Evolutionary conservation across 1,284 basidiomycete genomes (phyloP).

Genomic region (Leccinum solheimii): DNA sequence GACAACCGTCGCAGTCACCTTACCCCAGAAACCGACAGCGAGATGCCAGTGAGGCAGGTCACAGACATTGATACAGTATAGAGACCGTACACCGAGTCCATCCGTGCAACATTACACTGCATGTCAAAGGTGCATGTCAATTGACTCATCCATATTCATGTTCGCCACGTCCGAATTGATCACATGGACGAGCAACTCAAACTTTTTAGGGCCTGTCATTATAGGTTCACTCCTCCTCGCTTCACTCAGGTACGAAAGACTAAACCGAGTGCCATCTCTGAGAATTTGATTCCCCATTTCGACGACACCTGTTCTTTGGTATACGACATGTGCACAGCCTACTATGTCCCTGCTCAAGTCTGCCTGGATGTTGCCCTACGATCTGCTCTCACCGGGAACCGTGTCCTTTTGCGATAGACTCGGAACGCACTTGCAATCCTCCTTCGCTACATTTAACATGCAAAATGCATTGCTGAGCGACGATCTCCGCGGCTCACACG

Average conservation of each 20-base stretch:
- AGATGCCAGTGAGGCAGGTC: not conserved
- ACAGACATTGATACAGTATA: not conserved
- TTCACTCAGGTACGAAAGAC: not conserved
- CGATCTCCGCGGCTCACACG: not conserved
- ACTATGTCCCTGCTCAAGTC: not conserved
- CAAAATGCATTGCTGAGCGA: not conserved
- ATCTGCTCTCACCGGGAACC: not conserved
- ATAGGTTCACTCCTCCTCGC: not conserved
- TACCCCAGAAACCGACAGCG: not conserved
- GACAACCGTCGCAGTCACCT: not conserved
- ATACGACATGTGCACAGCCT: not conserved
- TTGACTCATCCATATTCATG: not conserved
- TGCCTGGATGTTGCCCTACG: not conserved
- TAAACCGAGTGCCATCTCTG: not conserved
- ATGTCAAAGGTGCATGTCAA: slow-evolving; percentile 2
- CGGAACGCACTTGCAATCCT: not conserved
- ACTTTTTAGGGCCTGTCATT: not conserved
- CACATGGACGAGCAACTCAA: not conserved
- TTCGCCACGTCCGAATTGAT: not conserved
- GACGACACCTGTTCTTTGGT: not conserved
- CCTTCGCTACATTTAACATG: not conserved
- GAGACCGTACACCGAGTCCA: not conserved
- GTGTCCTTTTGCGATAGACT: not conserved
- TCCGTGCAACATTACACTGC: not conserved
- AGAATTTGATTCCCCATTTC: not conserved